Conservation (phyloP, 306 rosid genomes). For the Glycine soja region DNA sequence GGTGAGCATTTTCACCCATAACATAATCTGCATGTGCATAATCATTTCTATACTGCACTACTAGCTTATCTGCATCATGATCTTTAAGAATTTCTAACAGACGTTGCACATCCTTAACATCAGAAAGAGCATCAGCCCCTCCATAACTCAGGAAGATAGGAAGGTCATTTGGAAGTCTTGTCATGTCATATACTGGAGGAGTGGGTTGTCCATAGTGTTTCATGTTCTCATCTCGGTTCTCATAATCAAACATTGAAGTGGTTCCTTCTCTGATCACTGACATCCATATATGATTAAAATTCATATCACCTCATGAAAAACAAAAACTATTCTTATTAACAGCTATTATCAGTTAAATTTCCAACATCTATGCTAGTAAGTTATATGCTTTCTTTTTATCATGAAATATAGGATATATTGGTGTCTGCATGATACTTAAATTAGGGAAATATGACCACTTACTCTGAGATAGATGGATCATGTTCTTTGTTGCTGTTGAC, state of each 20-base stretch:
- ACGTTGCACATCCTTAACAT: slow-evolving; percentile 66
- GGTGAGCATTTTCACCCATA: slow-evolving; percentile 73
- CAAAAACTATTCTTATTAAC: neutral
- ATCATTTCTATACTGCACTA: slow-evolving; percentile 66
- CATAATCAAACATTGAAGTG: slow-evolving; percentile 71
- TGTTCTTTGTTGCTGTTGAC: slow-evolving; percentile 84
- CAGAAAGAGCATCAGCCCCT: slow-evolving; percentile 76
- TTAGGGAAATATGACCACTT: slow-evolving; percentile 45
- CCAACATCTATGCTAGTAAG: neutral
- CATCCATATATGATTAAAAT: slow-evolving; percentile 30
- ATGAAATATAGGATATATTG: neutral
- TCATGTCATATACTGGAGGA: slow-evolving; percentile 77
- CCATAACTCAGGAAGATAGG: slow-evolving; percentile 77
- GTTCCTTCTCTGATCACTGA: slow-evolving; percentile 81
- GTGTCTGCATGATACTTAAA: slow-evolving; percentile 3
- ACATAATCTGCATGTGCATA: slow-evolving; percentile 90
- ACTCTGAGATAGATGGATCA: slow-evolving; percentile 93
- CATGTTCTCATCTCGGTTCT: slow-evolving; percentile 50
- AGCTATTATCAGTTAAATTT: neutral
- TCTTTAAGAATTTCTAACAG: slow-evolving; percentile 61
- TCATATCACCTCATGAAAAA: slow-evolving; percentile 31
- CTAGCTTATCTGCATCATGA: slow-evolving; percentile 70
- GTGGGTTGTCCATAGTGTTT: slow-evolving; percentile 70
- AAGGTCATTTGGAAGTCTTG: slow-evolving; percentile 69
- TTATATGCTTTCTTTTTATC: neutral